Evolutionary conservation across 495 filamentous ascomycete species (phyloP).

Genomic region (Penicillium bovifimosum): DNA sequence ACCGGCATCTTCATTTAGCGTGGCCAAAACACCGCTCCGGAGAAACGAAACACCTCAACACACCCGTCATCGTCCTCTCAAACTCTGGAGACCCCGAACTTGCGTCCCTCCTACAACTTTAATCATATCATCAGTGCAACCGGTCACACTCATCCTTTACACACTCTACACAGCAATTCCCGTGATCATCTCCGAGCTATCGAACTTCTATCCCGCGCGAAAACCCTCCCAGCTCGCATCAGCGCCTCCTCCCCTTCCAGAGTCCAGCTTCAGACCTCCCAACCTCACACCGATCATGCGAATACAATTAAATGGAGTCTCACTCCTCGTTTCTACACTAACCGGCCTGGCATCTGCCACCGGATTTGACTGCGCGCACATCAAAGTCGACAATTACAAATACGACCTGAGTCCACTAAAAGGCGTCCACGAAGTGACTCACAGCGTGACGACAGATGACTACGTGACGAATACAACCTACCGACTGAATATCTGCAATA

Average conservation of each 20-base stretch:
- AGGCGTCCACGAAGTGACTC: conserved; percentile 71
- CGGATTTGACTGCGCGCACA: conserved; percentile 58
- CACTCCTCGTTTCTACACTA: conserved; percentile 48
- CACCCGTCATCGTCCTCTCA: conserved; percentile 15
- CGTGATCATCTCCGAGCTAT: conserved; percentile 5
- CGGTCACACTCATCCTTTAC: conserved; percentile 1
- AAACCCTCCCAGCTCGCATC: neutral
- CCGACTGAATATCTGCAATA: conserved; percentile 77
- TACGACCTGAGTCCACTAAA: conserved; percentile 63
- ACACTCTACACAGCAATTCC: neutral
- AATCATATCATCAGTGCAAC: neutral
- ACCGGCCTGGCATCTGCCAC: conserved; percentile 37
- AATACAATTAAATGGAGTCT: conserved; percentile 26
- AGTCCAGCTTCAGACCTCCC: no score
- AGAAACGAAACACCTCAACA: conserved; percentile 28
- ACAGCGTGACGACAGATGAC: conserved; percentile 44
- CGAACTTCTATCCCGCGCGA: conserved; percentile 1
- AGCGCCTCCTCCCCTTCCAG: neutral
- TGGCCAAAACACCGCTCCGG: conserved; percentile 9
- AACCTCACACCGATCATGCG: conserved; percentile 28
- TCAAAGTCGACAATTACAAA: conserved; percentile 49
- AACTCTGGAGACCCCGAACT: neutral
- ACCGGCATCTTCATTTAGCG: neutral
- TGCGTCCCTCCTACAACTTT: neutral
- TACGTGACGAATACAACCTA: conserved; percentile 68